Conservation (phyloP, 176 grass and related monocot species). For the Aegilops speltoides region DNA sequence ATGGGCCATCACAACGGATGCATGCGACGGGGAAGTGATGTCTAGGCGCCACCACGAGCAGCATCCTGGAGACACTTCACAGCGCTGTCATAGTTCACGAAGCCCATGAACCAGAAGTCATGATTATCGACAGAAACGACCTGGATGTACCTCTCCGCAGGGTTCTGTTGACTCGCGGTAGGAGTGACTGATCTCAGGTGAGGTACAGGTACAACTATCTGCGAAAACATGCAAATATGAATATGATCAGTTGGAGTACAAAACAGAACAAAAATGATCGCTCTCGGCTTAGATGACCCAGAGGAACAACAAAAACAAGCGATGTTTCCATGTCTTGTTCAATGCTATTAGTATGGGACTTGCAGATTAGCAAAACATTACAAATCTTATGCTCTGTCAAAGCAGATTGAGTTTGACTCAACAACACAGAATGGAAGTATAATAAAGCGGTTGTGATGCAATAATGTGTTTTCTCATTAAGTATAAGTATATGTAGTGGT, state of each 20-base stretch:
- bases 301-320: background rate
- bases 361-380: background rate
- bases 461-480: background rate
- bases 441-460: too few species aligned
- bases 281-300: background rate
- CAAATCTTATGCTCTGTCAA: background rate
- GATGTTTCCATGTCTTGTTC: background rate
- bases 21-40: background rate
- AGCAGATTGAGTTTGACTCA: too few species aligned
- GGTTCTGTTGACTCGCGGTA: constrained; percentile 37
- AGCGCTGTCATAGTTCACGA: constrained; percentile 49
- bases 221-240: background rate
- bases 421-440: too few species aligned
- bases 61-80: constrained; percentile 49
- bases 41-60: constrained; percentile 25
- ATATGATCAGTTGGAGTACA: constrained; percentile 2
- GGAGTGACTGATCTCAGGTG: constrained; percentile 50
- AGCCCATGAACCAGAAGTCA: constrained; percentile 65
- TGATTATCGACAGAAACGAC: constrained; percentile 42
- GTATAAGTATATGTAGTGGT: background rate
- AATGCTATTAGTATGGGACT: background rate
- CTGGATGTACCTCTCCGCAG: constrained; percentile 58
- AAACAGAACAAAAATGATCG: background rate
- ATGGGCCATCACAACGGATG: too few species aligned
- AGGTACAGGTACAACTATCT: constrained; percentile 45